Percentiles rank a stretch among this genome's conserved stretches.
Conservation (phyloP, 202 grass and related monocot species). For the Zoysia matrella region DNA sequence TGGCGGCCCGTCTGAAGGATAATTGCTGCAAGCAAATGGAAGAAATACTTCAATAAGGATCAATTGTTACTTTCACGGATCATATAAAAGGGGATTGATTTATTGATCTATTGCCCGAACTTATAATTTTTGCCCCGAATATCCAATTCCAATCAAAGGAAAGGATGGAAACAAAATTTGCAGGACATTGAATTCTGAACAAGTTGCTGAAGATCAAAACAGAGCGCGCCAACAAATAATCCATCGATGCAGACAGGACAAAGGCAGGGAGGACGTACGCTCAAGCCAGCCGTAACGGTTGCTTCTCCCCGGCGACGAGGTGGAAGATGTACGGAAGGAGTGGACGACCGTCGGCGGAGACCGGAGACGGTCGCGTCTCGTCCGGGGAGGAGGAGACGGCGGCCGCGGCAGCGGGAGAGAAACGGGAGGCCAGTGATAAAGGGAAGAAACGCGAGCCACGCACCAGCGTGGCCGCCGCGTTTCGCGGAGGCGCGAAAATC, state of each 20-base stretch:
- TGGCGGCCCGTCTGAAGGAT: constrained; percentile 7
- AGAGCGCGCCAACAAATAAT: not conserved
- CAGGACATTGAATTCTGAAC: not conserved
- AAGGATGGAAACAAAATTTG: not conserved
- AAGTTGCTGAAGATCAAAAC: not conserved
- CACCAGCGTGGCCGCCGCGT: constrained; percentile 4
- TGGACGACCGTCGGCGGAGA: constrained; percentile 7
- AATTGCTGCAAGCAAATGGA: constrained; percentile 3
- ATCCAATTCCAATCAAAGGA: not conserved
- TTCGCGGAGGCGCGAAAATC: constrained; percentile 3
- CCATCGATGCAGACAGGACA: not conserved
- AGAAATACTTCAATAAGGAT: not conserved
- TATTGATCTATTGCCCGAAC: not conserved
- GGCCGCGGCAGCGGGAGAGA: not conserved
- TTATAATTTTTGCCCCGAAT: not conserved
- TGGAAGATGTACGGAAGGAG: not conserved
- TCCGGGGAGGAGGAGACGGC: not conserved
- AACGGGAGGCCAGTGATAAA: constrained; percentile 12
- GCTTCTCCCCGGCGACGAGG: constrained; percentile 31
- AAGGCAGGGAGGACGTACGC: not conserved
- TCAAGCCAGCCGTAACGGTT: constrained; percentile 13
- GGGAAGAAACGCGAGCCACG: not conserved
- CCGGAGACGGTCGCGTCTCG: constrained; percentile 9
- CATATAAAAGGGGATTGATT: not conserved
- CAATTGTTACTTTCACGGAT: not conserved